These are phyloP conservation scores for Sisymbrium irio DNA, from an alignment of 345 rosid genomes.

Conservation along the genomic window DNA sequence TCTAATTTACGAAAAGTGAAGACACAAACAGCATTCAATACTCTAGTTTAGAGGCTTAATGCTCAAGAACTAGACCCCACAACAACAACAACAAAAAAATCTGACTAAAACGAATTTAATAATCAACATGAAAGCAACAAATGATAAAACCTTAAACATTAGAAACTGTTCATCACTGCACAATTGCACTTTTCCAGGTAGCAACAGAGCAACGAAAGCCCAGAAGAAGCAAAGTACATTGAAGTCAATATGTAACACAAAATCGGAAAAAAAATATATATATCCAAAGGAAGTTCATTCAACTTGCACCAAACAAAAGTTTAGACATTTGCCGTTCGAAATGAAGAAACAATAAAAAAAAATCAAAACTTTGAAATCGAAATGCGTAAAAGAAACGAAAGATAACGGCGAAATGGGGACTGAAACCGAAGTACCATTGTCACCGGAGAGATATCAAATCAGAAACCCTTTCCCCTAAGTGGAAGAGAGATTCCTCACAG, in stretches of 20 bases:
- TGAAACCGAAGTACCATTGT: conserved; percentile 26
- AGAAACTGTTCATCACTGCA: conserved; percentile 9
- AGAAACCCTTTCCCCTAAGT: conserved; percentile 41
- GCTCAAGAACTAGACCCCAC: conserved; percentile 25
- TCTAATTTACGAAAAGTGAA: background rate
- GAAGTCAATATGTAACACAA: background rate
- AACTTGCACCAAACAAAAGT: background rate
- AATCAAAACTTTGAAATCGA: conserved; percentile 19
- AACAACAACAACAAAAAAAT: background rate
- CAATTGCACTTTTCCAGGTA: background rate
- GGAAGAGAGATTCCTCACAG: conserved; percentile 20
- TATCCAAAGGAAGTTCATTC: background rate
- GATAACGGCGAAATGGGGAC: conserved; percentile 2
- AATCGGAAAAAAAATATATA: no score
- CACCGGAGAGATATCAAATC: conserved; percentile 19
- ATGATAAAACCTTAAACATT: conserved; percentile 4
- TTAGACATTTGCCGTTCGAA: conserved; percentile 5
- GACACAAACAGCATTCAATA: conserved; percentile 34
- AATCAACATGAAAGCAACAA: background rate
- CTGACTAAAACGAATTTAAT: background rate
- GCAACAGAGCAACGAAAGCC: conserved; percentile 12
- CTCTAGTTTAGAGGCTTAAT: background rate
- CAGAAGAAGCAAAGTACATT: conserved; percentile 12
- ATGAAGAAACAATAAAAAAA: background rate
- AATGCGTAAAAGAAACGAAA: background rate